phyloP scores from a whole-genome alignment of 2,329 filamentous ascomycete genomes.

The Lachnellula cervina region DNA sequence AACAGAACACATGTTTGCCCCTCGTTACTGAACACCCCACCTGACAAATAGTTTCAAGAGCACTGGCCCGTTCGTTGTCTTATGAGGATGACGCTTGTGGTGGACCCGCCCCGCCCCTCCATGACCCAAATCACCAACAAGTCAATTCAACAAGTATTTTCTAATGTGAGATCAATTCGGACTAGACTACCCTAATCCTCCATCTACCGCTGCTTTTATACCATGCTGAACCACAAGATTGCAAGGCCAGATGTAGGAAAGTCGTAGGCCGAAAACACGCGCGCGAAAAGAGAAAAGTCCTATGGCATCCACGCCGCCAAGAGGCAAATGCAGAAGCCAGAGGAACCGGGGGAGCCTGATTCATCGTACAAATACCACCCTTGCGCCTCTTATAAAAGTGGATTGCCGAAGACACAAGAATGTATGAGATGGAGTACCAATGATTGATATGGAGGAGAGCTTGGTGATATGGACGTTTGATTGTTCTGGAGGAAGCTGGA shows the following conservation, averaged over 20 bases:
- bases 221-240: slow-evolving; percentile 32
- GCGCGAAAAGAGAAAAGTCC: slow-evolving; percentile 21
- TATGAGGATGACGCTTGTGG: too few species aligned
- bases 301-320: slow-evolving; percentile 20
- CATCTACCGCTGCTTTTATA: slow-evolving; percentile 34
- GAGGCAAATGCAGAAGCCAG: slow-evolving; percentile 27
- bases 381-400: slow-evolving; percentile 33
- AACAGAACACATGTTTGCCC: too few species aligned
- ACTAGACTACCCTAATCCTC: slow-evolving; percentile 34
- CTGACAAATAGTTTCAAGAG: too few species aligned
- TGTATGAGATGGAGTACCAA: slow-evolving; percentile 28
- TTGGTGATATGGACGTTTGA: slow-evolving; percentile 30
- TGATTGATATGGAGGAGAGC: slow-evolving; percentile 27
- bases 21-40: too few species aligned
- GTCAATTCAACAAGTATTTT: slow-evolving; percentile 17
- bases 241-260: slow-evolving; percentile 31
- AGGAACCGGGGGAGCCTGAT: slow-evolving; percentile 26
- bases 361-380: slow-evolving; percentile 35
- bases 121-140: background rate
- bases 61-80: too few species aligned
- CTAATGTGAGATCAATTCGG: slow-evolving; percentile 35
- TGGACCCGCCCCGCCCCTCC: background rate
- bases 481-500: slow-evolving; percentile 26
- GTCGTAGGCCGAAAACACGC: slow-evolving; percentile 24
- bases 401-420: slow-evolving; percentile 31